A percentile compares a stretch with the other conserved stretches of the same genome.
Evolutionary conservation across 345 rosid genomes (phyloP).

Genomic region (Eutrema japonicum): DNA sequence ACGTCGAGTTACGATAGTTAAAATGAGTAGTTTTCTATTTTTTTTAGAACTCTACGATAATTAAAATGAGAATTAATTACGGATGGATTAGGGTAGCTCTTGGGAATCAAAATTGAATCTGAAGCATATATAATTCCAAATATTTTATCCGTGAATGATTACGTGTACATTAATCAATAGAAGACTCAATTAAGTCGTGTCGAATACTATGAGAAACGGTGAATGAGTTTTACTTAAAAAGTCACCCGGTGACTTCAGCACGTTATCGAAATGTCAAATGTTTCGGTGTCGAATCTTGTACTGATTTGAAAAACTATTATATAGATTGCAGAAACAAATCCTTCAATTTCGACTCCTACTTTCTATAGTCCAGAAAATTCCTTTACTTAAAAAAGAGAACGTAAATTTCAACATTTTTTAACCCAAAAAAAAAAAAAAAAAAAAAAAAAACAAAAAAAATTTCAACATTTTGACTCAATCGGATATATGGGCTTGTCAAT

Average conservation of each 20-base stretch:
- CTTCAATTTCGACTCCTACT: neutral
- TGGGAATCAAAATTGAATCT: slow-evolving; percentile 8
- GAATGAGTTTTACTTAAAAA: slow-evolving; percentile 15
- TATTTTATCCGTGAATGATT: slow-evolving; percentile 14
- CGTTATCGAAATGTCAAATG: slow-evolving; percentile 44
- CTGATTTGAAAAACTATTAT: neutral
- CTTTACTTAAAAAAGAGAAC: neutral
- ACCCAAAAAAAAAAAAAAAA: too few species aligned
- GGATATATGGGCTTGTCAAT: slow-evolving; percentile 1
- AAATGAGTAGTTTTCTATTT: too few species aligned
- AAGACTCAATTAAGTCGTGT: slow-evolving; percentile 28
- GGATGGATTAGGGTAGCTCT: neutral
- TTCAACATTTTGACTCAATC: slow-evolving; percentile 20
- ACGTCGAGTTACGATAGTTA: too few species aligned
- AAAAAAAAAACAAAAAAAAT: too few species aligned
- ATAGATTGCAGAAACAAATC: neutral
- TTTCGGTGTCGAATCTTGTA: slow-evolving; percentile 41
- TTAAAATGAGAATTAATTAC: too few species aligned
- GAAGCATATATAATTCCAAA: neutral
- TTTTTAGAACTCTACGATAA: too few species aligned
- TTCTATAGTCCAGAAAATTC: neutral
- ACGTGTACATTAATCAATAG: neutral
- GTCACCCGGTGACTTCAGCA: slow-evolving; percentile 30
- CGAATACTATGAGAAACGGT: slow-evolving; percentile 24
- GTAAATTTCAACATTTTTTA: neutral